These are phyloP conservation scores for Hypoxylon rubiginosum DNA, from an alignment of 2,329 filamentous ascomycete species.

Conservation along the genomic window DNA sequence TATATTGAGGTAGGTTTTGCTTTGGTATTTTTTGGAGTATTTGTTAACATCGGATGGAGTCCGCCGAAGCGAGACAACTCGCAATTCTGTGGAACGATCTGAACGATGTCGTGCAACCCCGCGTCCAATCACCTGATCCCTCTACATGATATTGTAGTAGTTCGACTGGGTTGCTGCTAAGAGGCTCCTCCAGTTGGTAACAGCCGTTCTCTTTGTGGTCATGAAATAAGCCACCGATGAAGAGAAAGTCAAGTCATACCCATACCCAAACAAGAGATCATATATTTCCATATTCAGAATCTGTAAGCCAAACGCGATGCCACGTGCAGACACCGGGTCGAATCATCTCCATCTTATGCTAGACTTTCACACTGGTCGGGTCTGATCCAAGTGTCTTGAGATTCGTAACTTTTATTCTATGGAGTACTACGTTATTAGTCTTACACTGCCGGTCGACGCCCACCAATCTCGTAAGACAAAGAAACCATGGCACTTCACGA, in stretches of 20 bases:
- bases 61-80: slow-evolving; percentile 11
- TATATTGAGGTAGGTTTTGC: neutral
- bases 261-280: neutral
- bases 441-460: slow-evolving; percentile 47
- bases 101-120: slow-evolving; percentile 31
- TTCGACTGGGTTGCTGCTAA: neutral
- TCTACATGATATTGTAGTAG: neutral
- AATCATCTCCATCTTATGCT: slow-evolving; percentile 1
- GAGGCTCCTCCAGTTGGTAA: slow-evolving; percentile 1
- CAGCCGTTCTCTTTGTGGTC: slow-evolving; percentile 17
- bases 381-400: slow-evolving; percentile 4
- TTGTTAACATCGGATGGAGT: slow-evolving; percentile 18
- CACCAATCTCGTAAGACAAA: slow-evolving; percentile 41
- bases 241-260: neutral
- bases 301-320: neutral
- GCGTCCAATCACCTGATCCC: slow-evolving; percentile 23
- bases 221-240: slow-evolving; percentile 17
- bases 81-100: slow-evolving; percentile 5
- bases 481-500: slow-evolving; percentile 37
- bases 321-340: neutral
- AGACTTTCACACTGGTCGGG: neutral
- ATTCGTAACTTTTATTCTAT: slow-evolving; percentile 43
- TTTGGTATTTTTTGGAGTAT: neutral
- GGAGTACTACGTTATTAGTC: slow-evolving; percentile 45
- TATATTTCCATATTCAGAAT: neutral